A percentile compares a stretch with the other conserved stretches of the same genome.
Evolutionary conservation across 495 filamentous ascomycete species (phyloP).

Genomic region (Podospora comata): DNA sequence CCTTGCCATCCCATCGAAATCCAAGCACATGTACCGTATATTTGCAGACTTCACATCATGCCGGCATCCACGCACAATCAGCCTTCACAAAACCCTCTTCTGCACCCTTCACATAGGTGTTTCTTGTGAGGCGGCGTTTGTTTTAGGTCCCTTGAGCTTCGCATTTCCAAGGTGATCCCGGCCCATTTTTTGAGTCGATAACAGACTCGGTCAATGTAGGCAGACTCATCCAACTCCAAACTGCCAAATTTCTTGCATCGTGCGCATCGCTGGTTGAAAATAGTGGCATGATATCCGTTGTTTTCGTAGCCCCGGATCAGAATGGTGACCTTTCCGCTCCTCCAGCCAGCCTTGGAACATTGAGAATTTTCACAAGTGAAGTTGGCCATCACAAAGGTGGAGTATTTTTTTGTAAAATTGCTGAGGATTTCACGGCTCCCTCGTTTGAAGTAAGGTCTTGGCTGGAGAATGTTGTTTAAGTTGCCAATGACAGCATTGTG

Average conservation of each 20-base stretch:
- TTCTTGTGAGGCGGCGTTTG: constrained; percentile 20
- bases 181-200: constrained; percentile 34
- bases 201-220: constrained; percentile 32
- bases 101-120: constrained; percentile 33
- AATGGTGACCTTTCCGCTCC: constrained; percentile 31
- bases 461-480: neutral
- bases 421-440: neutral
- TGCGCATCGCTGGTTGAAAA: constrained; percentile 32
- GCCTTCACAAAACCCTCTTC: constrained; percentile 14
- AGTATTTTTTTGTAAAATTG: constrained; percentile 6
- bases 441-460: neutral
- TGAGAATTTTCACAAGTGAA: constrained; percentile 25
- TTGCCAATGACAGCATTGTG: neutral
- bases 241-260: constrained; percentile 25
- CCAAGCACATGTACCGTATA: too few relatives aligned
- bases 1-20: too few relatives aligned
- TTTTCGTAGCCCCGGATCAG: constrained; percentile 23
- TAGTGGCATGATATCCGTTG: constrained; percentile 31
- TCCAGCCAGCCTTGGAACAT: constrained; percentile 27
- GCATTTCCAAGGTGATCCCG: constrained; percentile 21
- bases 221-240: constrained; percentile 25
- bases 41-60: too few relatives aligned
- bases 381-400: constrained; percentile 30
- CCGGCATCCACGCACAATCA: neutral
- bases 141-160: neutral